A percentile compares a stretch with the other conserved stretches of the same genome.
These are phyloP conservation scores for Ormosia emarginata DNA, from an alignment of 306 rosid species.

Conservation along the genomic window DNA sequence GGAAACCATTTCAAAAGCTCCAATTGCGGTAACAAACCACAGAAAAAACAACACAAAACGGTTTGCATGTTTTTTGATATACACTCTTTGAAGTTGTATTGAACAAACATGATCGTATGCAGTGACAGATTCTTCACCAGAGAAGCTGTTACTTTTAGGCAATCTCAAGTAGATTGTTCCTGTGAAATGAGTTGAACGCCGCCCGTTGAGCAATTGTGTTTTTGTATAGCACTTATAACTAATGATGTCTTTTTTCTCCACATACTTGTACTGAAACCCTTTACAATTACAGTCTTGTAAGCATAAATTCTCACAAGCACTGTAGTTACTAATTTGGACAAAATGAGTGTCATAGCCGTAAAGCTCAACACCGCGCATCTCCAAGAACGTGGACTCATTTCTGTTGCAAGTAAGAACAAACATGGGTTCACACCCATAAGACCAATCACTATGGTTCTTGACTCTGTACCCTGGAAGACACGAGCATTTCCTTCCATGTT, in stretches of 20 bases:
- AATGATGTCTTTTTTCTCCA: no score
- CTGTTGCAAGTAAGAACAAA: constrained; percentile 5
- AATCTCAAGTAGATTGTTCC: constrained; percentile 26
- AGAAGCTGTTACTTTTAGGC: background rate
- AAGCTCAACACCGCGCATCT: background rate
- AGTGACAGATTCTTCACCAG: background rate
- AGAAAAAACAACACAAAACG: constrained; percentile 16
- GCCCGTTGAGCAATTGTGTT: constrained; percentile 29
- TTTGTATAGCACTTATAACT: constrained; percentile 9
- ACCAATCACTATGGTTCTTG: constrained; percentile 25
- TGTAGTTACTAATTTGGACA: background rate
- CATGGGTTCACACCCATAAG: constrained; percentile 43
- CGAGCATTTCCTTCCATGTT: constrained; percentile 9
- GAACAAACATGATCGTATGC: background rate
- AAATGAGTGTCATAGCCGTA: constrained; percentile 27
- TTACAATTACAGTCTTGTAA: constrained; percentile 13
- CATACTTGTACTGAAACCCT: constrained; percentile 1
- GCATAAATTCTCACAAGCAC: constrained; percentile 27
- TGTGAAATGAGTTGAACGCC: background rate
- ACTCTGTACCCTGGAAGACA: constrained; percentile 26
- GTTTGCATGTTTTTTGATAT: background rate
- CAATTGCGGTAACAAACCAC: constrained; percentile 22
- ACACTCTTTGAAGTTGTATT: constrained; percentile 13
- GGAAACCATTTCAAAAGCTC: constrained; percentile 1
- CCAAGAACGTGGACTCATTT: constrained; percentile 20